Percentiles rank a stretch among this genome's conserved stretches.
These are phyloP conservation scores for Gynochthodes officinalis DNA, from an alignment of 257 asterid species.

Conservation along the genomic window DNA sequence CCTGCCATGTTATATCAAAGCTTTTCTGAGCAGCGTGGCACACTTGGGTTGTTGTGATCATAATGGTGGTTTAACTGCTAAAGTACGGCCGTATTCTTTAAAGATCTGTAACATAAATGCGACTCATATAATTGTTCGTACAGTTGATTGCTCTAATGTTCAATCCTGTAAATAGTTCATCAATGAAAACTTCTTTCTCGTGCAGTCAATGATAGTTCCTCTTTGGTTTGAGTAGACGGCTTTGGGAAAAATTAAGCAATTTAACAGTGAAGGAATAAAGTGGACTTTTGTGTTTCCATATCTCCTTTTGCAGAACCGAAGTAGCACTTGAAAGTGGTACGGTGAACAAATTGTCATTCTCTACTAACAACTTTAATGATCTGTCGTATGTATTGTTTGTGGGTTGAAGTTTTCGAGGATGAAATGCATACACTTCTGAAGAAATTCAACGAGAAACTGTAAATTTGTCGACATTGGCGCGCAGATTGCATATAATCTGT, in stretches of 20 bases:
- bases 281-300: not conserved
- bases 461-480: no score
- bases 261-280: not conserved
- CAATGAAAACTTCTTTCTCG: conserved; percentile 14
- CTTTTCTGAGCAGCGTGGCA: conserved; percentile 51
- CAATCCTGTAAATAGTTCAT: conserved; percentile 25
- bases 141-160: conserved; percentile 8
- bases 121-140: conserved; percentile 6
- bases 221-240: not conserved
- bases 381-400: no score
- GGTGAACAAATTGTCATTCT: not conserved
- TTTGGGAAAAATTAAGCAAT: not conserved
- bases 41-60: not conserved
- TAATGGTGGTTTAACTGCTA: conserved; percentile 12
- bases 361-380: no score
- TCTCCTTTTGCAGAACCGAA: not conserved
- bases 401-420: no score
- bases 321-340: not conserved
- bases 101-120: conserved; percentile 28
- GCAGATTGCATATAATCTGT: no score
- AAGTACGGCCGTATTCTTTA: conserved; percentile 10
- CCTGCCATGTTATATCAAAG: conserved; percentile 82
- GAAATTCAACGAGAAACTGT: no score
- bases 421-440: no score
- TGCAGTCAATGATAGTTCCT: conserved; percentile 3